phyloP scores from a whole-genome alignment of 305 asterid genomes.

The Petunia hybrid region DNA sequence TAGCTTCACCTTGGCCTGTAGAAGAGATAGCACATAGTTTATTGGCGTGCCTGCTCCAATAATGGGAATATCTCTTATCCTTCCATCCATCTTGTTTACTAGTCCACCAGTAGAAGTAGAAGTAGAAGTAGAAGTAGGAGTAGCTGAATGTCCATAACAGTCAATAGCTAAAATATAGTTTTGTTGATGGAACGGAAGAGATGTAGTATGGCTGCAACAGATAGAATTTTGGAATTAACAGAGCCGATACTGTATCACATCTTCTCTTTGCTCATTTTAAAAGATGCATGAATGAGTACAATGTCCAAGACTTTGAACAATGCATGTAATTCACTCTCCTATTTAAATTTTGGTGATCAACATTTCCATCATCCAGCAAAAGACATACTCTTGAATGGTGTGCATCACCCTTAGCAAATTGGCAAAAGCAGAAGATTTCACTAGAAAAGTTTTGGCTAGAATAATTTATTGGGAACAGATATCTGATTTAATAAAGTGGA shows the following conservation, averaged over 20 bases:
- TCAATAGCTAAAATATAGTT: conserved; percentile 59
- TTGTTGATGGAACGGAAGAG: no score
- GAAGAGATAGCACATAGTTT: conserved; percentile 83
- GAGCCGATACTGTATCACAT: no score
- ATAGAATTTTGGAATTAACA: no score
- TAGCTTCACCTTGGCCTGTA: conserved; percentile 85
- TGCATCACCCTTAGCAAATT: neutral
- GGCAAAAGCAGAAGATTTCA: neutral
- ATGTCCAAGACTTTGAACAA: no score
- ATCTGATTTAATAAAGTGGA: no score
- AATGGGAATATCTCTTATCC: conserved; percentile 91
- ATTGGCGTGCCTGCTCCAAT: conserved; percentile 94
- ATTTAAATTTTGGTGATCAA: neutral
- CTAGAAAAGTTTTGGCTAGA: no score
- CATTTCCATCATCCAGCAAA: neutral
- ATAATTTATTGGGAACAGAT: no score
- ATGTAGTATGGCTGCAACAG: no score
- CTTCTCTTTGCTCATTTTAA: no score
- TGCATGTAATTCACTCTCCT: no score
- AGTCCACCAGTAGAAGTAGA: conserved; percentile 90
- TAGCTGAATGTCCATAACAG: conserved; percentile 67
- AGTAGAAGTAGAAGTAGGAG: conserved; percentile 37
- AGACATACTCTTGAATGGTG: neutral
- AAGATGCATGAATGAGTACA: no score
- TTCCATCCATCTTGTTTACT: conserved; percentile 88